phyloP scores from a whole-genome alignment of 805 yeast genomes.

The Nakazawaea peltata region DNA sequence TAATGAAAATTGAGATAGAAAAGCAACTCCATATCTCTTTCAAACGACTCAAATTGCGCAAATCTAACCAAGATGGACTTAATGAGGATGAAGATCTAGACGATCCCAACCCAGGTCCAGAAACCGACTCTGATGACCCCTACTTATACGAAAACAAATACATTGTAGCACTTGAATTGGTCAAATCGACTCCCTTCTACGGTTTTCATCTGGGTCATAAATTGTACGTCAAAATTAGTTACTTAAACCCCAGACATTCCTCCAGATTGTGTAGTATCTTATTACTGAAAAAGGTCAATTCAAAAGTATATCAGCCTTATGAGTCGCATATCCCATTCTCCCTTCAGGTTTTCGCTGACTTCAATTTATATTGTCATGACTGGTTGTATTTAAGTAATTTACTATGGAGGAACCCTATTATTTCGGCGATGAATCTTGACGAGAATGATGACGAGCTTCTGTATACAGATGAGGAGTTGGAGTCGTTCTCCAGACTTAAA shows the following conservation, averaged over 20 bases:
- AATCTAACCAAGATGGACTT: constrained; percentile 9
- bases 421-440: constrained; percentile 16
- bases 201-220: constrained; percentile 67
- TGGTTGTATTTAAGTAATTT: constrained; percentile 49
- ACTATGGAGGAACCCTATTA: constrained; percentile 51
- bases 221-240: constrained; percentile 59
- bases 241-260: constrained; percentile 54
- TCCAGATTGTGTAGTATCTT: constrained; percentile 44
- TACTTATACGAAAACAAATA: constrained; percentile 22
- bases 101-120: constrained; percentile 11
- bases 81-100: constrained; percentile 12
- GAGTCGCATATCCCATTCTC: constrained; percentile 78
- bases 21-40: constrained; percentile 30
- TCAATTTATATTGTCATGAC: constrained; percentile 76
- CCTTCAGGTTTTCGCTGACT: constrained; percentile 76
- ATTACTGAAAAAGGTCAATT: constrained; percentile 29
- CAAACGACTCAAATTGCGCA: constrained; percentile 14
- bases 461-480: constrained; percentile 11
- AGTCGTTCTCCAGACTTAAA: constrained; percentile 17
- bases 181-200: constrained; percentile 76
- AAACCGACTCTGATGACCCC: constrained; percentile 10
- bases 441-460: constrained; percentile 5
- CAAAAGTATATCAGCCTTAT: constrained; percentile 38
- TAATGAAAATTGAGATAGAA: constrained; percentile 38
- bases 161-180: constrained; percentile 52